These are phyloP conservation scores for Beta lomatogona DNA, from an alignment of 179 eudicot species.

Conservation along the genomic window DNA sequence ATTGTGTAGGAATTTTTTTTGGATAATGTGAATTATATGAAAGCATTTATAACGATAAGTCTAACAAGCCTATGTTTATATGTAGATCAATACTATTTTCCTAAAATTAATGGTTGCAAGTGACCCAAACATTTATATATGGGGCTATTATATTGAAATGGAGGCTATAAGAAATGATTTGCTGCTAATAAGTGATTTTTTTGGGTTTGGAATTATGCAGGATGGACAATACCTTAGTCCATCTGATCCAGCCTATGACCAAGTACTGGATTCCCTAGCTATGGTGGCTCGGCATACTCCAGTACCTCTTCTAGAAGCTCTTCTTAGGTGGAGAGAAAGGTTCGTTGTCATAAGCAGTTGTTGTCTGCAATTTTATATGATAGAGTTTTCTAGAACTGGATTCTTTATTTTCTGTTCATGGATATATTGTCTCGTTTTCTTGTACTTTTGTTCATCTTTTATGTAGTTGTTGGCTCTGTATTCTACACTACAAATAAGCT, in stretches of 20 bases:
- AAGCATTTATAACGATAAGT: background rate
- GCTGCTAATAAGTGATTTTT: background rate
- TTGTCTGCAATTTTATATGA: background rate
- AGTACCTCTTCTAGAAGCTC: slow-evolving; percentile 95
- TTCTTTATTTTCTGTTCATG: background rate
- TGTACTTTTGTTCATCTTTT: background rate
- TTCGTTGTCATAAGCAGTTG: slow-evolving; percentile 25
- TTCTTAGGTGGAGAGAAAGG: slow-evolving; percentile 97
- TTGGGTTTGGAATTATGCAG: slow-evolving; percentile 42
- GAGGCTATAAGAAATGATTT: background rate
- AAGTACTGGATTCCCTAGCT: slow-evolving; percentile 96
- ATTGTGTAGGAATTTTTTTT: background rate
- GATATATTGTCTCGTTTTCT: background rate
- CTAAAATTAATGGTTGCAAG: background rate
- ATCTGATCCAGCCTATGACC: slow-evolving; percentile 98
- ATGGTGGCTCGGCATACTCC: slow-evolving; percentile 99
- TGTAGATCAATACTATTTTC: background rate
- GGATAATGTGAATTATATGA: background rate
- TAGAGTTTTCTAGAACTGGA: background rate
- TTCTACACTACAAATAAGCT: background rate
- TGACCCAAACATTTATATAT: background rate
- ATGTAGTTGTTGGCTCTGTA: background rate
- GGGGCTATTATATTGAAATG: background rate
- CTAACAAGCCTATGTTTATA: background rate
- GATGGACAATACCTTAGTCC: slow-evolving; percentile 99